phyloP scores from a whole-genome alignment of 2,329 filamentous ascomycete genomes.

The Ophiocordyceps camponoti-floridani region DNA sequence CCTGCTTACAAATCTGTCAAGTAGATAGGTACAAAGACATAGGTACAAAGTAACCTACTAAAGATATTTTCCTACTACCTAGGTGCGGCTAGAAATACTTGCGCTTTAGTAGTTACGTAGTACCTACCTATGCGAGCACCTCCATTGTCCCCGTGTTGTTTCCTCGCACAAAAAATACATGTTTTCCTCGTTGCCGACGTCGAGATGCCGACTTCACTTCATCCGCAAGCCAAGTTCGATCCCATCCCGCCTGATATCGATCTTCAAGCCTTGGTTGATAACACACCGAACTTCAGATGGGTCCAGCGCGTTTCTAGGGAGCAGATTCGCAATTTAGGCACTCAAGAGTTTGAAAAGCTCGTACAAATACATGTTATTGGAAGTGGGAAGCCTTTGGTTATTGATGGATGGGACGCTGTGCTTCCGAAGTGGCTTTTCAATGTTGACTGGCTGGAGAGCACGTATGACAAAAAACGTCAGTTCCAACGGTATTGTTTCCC shows the following conservation, averaged over 20 bases:
- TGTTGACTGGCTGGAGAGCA: constrained; percentile 59
- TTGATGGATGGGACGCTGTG: constrained; percentile 69
- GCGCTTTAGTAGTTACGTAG: too few relatives aligned
- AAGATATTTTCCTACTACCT: too few relatives aligned
- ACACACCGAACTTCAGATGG: constrained; percentile 72
- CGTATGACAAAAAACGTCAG: constrained; percentile 63
- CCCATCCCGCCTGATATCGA: constrained; percentile 78
- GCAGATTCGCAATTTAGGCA: constrained; percentile 59
- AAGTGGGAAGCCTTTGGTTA: constrained; percentile 73
- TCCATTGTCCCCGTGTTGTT: too few relatives aligned
- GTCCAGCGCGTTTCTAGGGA: constrained; percentile 63
- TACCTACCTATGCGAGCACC: too few relatives aligned
- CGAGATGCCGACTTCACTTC: constrained; percentile 62
- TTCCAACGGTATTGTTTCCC: constrained; percentile 1
- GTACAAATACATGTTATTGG: constrained; percentile 69
- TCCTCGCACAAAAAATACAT: too few relatives aligned
- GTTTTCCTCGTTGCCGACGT: too few relatives aligned
- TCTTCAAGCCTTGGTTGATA: constrained; percentile 55
- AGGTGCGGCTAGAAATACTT: too few relatives aligned
- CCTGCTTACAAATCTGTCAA: too few relatives aligned
- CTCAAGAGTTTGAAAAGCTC: constrained; percentile 70
- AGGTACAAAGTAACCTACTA: too few relatives aligned
- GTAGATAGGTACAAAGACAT: too few relatives aligned
- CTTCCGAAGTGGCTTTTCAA: constrained; percentile 68
- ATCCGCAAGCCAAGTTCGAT: constrained; percentile 79